Base-by-base conservation (phyloP, 352 stramenopile species). In the Phytopythium montanum region DNA sequence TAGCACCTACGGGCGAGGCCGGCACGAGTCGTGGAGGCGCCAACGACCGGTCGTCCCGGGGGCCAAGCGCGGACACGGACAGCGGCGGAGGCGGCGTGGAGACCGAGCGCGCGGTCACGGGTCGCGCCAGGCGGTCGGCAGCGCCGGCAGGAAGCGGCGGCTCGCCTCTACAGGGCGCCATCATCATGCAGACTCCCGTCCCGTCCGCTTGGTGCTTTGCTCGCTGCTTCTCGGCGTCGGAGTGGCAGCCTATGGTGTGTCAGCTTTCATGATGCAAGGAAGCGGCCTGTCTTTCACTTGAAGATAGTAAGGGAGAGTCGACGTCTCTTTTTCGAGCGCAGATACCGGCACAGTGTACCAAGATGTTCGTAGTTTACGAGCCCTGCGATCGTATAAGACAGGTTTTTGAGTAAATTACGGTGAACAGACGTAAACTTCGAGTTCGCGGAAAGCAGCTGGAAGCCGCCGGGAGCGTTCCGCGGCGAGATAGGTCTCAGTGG, bases 1-100 rank as follows among this genome's bases (percentile, higher is more conserved):
- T 67, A 6, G 62, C 59, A 3, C 62, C 60, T 28, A 58, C 31
- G 3, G 68, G 31, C 3, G 49, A 55, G 33, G 51, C 13, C n/a
- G 51, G 12, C 51, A 23, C 18, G 33, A 56, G 51, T 6, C 51
- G 51, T 3, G 51, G 51, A n/a, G 51, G 51, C 51, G 51, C 51
- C 13, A 36, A 6, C 48, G 48, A 14, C 33, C 34, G 51, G 8
- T 41, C 51, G 51, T 56, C 51, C 5, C 51, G 3, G 1, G n/a
- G 3, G 31, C n/a, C n/a, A 4, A 39, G 9, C 12, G 46, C 19
- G 2, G 51, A 46, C 33, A 56, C 51, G 2, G 51, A 56, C 7
- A 56, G 36, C 3, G n/a, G 10, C 31, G 33, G 51, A n/a, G 33
- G n/a, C 51, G 36, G 33, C 21, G 36, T 28, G 4, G 26, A 52